phyloP scores from a whole-genome alignment of 1,139 yeast species.

The Sugiyamaella neomexicana region DNA sequence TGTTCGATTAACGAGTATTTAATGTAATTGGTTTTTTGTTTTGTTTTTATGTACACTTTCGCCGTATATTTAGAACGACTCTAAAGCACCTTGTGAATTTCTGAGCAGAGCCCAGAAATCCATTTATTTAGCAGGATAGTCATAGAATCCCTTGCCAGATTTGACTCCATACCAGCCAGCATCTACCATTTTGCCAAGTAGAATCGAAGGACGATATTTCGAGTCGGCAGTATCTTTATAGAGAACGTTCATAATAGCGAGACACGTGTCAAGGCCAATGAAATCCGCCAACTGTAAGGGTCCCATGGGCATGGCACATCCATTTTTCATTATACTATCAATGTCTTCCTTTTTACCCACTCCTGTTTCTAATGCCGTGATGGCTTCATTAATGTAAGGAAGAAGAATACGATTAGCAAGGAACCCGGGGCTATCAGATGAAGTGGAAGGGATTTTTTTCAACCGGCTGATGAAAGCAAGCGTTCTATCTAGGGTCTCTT shows the following conservation, averaged over 20 bases:
- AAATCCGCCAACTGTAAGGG: slow-evolving; percentile 48
- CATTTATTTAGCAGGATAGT: slow-evolving; percentile 31
- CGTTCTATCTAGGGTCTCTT: slow-evolving; percentile 39
- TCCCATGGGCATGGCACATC: slow-evolving; percentile 52
- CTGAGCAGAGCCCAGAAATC: neutral
- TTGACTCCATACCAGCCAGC: slow-evolving; percentile 49
- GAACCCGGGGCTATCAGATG: slow-evolving; percentile 47
- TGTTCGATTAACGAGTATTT: slow-evolving; percentile 7
- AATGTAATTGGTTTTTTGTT: neutral
- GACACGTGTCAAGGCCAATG: slow-evolving; percentile 48
- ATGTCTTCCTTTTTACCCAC: slow-evolving; percentile 45
- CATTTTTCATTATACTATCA: slow-evolving; percentile 48
- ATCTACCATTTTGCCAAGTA: slow-evolving; percentile 44
- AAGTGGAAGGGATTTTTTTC: slow-evolving; percentile 44
- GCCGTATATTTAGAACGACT: neutral
- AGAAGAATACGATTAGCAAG: slow-evolving; percentile 46
- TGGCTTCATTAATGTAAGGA: slow-evolving; percentile 49
- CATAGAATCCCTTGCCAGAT: slow-evolving; percentile 47
- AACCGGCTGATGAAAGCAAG: slow-evolving; percentile 39
- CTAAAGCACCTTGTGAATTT: neutral
- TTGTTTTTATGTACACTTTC: slow-evolving; percentile 1
- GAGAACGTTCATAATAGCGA: slow-evolving; percentile 46
- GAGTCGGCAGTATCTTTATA: slow-evolving; percentile 46
- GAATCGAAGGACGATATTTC: slow-evolving; percentile 45
- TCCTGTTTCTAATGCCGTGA: slow-evolving; percentile 46